A percentile compares a stretch with the other conserved stretches of the same genome.
Conservation (phyloP, 2,329 filamentous ascomycete species). For the Fonsecaea multimorphosa region DNA sequence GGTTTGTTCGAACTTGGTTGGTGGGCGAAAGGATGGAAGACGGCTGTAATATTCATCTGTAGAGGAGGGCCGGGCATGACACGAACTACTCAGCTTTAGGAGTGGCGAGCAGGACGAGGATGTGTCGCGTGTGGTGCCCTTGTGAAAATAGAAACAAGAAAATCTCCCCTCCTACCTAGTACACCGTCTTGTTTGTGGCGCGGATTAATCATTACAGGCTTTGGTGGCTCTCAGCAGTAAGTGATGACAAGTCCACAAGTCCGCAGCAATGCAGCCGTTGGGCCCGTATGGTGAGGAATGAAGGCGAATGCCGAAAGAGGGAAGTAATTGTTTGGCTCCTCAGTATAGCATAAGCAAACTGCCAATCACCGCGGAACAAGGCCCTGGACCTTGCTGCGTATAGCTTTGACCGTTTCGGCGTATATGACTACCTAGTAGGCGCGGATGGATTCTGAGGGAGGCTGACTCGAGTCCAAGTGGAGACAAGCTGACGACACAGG, state of each 20-base stretch:
- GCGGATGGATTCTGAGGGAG: background rate
- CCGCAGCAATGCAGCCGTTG: background rate
- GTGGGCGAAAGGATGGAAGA: background rate
- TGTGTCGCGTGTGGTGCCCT: background rate
- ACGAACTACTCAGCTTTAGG: background rate
- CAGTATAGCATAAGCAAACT: conserved; percentile 5
- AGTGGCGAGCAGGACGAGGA: background rate
- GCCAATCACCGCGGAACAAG: conserved; percentile 5
- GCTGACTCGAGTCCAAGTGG: conserved; percentile 1
- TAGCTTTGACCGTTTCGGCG: background rate
- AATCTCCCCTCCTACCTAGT: conserved; percentile 32
- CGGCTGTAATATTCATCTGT: background rate
- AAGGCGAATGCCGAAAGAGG: background rate
- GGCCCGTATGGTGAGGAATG: background rate
- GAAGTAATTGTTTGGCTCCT: background rate
- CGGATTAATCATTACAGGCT: background rate
- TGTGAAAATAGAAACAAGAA: conserved; percentile 22
- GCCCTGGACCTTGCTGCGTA: background rate
- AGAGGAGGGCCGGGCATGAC: background rate
- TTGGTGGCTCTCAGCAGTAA: background rate
- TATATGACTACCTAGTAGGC: conserved; percentile 9
- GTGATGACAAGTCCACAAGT: background rate
- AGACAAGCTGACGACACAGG: conserved; percentile 14
- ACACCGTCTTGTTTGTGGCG: too few relatives aligned
- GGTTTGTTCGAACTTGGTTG: background rate